A percentile compares a stretch with the other conserved stretches of the same genome.
Conservation (phyloP, 2,329 filamentous ascomycete genomes). For the Hymenoscyphus linearis region DNA sequence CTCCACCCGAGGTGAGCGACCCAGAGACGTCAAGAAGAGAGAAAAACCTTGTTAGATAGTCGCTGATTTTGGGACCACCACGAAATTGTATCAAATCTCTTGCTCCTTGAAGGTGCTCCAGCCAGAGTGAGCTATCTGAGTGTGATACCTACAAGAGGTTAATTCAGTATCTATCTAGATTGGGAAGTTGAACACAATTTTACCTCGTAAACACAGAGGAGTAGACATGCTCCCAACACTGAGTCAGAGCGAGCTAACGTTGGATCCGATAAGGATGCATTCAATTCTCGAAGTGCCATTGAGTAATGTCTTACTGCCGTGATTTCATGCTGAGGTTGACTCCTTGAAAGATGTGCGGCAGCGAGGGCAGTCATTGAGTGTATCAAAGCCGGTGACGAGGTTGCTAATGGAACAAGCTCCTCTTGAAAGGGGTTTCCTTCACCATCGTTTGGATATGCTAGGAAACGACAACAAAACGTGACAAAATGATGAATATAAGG, state of each 20-base stretch:
- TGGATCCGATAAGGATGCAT: constrained; percentile 23
- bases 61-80: constrained; percentile 24
- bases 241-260: constrained; percentile 23
- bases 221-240: constrained; percentile 28
- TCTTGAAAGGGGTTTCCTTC: constrained; percentile 30
- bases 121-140: constrained; percentile 27
- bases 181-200: background rate
- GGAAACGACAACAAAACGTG: constrained; percentile 28
- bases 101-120: constrained; percentile 29
- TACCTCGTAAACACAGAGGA: constrained; percentile 31
- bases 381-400: constrained; percentile 26
- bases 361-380: constrained; percentile 30
- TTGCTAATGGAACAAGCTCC: constrained; percentile 25
- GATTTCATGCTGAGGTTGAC: constrained; percentile 24
- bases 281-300: constrained; percentile 26
- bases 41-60: constrained; percentile 30
- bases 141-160: constrained; percentile 23
- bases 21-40: constrained; percentile 30
- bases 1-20: constrained; percentile 24
- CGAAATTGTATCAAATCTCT: constrained; percentile 28
- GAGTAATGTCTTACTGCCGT: constrained; percentile 27
- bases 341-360: constrained; percentile 27
- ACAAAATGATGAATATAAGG: constrained; percentile 31
- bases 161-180: background rate
- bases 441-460: constrained; percentile 29